Evolutionary conservation across 805 yeast species (phyloP).

Genomic region (Debaryomyces prosopidis): DNA sequence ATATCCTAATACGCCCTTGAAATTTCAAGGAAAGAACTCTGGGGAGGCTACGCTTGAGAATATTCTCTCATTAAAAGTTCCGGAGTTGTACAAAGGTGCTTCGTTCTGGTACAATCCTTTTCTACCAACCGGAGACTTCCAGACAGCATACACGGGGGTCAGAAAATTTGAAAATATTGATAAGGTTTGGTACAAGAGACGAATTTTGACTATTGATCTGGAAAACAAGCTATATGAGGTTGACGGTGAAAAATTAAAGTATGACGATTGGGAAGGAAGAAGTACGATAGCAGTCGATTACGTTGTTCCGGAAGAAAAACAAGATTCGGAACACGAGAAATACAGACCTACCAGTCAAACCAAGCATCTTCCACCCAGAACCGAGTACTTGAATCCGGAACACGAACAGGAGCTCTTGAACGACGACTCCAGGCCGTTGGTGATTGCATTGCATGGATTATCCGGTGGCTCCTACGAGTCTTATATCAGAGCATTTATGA

Average conservation of each 20-base stretch:
- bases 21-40: conserved; percentile 12
- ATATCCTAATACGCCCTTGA: conserved; percentile 24
- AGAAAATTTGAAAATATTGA: conserved; percentile 43
- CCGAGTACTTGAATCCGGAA: conserved; percentile 54
- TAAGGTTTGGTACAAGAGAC: conserved; percentile 47
- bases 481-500: conserved; percentile 58
- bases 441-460: conserved; percentile 67
- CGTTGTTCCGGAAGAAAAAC: conserved; percentile 22
- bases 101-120: conserved; percentile 47
- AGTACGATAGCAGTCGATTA: conserved; percentile 53
- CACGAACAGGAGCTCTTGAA: conserved; percentile 37
- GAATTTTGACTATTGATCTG: conserved; percentile 29
- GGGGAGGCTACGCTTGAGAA: conserved; percentile 23
- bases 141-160: conserved; percentile 49
- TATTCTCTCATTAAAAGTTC: conserved; percentile 37
- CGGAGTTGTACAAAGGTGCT: conserved; percentile 39
- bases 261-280: conserved; percentile 42
- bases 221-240: conserved; percentile 26
- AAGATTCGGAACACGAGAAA: conserved; percentile 22
- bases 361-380: conserved; percentile 65
- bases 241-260: conserved; percentile 28
- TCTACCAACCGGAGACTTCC: conserved; percentile 49
- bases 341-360: conserved; percentile 47
- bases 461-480: conserved; percentile 83
- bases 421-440: conserved; percentile 51